Evolutionary conservation across 805 yeast genomes (phyloP), one percentile per base, ranked within the genome.

Genomic region (Schizosaccharomyces osmophilus): DNA sequence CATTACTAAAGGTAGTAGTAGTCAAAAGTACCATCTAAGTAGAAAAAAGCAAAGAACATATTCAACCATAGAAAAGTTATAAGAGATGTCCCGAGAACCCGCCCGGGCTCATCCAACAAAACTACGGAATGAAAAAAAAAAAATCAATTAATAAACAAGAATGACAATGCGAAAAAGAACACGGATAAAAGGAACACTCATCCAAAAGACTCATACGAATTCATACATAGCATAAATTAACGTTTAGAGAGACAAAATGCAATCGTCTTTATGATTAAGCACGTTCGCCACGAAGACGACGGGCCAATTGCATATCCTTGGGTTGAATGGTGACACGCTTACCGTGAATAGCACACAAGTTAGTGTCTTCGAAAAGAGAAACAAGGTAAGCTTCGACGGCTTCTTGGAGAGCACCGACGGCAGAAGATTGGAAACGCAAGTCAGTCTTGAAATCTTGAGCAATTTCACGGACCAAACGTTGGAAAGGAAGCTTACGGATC

Each of bases 251-350:
- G 4, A n/a, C 26, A 24, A 45, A n/a, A 45, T 15, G 22, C 6
- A 9, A 36, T 36, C 15, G 8, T 6, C 15, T 36, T 36, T 6
- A 36, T 51, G 15, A 11, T 51, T 65, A 65, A 39, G 67, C 62
- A 42, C 67, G 67, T 63, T 65, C 93, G 72, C 93, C 94, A 75
- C 94, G 84, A 74, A 85, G 83, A 80, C 94, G 86, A 78, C 93
- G 84, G 67, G 94, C 94, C 70, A 85, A 82, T 75, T 83, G 87
- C 73, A 85, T 84, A 74, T 85, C 94, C 81, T 85, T 85, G 84
- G 85, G 85, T 78, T 85, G 90, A 73, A 85, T 85, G 68, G 94
- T 85, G 70, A 85, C 94, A 80, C 94, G 84, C 85, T 85, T 85
- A 72, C 93, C 94, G 79, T 85, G 94, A 71, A 85, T 83, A 69